These are phyloP conservation scores for Pholiota microspora DNA, from an alignment of 768 basidiomycete genomes.

Conservation along the genomic window DNA sequence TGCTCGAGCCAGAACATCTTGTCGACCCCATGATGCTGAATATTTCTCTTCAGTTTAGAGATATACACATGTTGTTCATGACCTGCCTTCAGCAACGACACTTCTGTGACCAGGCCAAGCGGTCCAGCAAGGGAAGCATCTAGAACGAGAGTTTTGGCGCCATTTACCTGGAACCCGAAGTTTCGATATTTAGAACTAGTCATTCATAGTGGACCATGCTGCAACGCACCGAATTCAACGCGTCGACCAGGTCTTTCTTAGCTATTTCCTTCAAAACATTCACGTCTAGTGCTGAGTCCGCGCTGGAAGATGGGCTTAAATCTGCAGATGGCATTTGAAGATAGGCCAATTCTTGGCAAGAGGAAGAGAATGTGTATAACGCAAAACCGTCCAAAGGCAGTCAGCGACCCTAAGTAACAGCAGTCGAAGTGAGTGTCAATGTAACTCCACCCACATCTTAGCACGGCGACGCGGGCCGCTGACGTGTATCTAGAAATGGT, in stretches of 20 bases:
- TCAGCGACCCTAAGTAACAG: no score
- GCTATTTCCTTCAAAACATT: slow-evolving; percentile 74
- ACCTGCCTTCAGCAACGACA: slow-evolving; percentile 83
- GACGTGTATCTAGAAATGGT: background rate
- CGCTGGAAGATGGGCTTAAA: slow-evolving; percentile 24
- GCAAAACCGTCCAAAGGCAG: no score
- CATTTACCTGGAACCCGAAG: slow-evolving; percentile 64
- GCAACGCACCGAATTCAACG: slow-evolving; percentile 71
- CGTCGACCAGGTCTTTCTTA: slow-evolving; percentile 77
- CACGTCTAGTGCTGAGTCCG: slow-evolving; percentile 51
- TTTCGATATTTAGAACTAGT: slow-evolving; percentile 9
- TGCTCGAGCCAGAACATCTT: slow-evolving; percentile 99
- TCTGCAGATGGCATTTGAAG: slow-evolving; percentile 33
- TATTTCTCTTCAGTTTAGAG: background rate
- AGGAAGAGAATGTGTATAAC: background rate
- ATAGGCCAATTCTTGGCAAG: background rate
- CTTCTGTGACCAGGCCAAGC: slow-evolving; percentile 92
- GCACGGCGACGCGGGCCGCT: background rate
- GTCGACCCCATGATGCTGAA: slow-evolving; percentile 95
- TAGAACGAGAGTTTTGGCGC: slow-evolving; percentile 95
- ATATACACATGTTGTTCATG: background rate
- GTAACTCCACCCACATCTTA: background rate
- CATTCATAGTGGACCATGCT: slow-evolving; percentile 3
- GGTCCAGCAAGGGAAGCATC: slow-evolving; percentile 88
- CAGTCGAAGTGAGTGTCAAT: background rate